Conservation (phyloP, 2,329 filamentous ascomycete species). For the Teratosphaeria nubilosa region DNA sequence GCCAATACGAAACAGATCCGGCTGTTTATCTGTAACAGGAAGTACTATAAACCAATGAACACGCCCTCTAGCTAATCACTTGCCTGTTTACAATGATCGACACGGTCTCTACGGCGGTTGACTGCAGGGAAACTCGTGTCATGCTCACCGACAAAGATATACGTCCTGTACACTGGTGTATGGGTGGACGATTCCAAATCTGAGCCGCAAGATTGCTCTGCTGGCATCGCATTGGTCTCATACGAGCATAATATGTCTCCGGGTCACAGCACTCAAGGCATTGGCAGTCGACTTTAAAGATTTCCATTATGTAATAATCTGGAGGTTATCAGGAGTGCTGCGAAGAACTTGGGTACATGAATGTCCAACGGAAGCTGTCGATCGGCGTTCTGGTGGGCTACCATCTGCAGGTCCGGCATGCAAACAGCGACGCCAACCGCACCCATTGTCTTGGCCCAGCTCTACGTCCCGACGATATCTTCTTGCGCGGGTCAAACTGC, state of each 20-base stretch:
- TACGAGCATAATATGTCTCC: too few relatives aligned
- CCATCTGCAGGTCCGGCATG: neutral
- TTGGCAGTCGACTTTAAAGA: too few relatives aligned
- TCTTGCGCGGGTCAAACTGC: too few relatives aligned
- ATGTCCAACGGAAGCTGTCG: neutral
- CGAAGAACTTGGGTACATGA: neutral
- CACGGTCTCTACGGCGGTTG: neutral
- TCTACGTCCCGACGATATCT: neutral
- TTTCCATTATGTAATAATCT: too few relatives aligned
- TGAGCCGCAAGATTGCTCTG: too few relatives aligned
- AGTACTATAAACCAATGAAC: neutral
- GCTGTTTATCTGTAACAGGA: neutral
- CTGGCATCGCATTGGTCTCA: too few relatives aligned
- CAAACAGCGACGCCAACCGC: neutral
- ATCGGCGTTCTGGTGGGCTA: neutral
- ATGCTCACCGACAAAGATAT: neutral
- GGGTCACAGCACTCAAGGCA: too few relatives aligned
- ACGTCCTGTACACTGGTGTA: neutral
- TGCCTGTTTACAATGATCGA: neutral
- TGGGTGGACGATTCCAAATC: too few relatives aligned
- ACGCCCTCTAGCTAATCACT: neutral
- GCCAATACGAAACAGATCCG: neutral
- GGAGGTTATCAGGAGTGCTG: neutral
- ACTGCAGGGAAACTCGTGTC: neutral
- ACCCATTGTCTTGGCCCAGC: neutral